Evolutionary conservation across 192 early-diverging fungal genomes (phyloP).

Genomic region (Backusella westeae): DNA sequence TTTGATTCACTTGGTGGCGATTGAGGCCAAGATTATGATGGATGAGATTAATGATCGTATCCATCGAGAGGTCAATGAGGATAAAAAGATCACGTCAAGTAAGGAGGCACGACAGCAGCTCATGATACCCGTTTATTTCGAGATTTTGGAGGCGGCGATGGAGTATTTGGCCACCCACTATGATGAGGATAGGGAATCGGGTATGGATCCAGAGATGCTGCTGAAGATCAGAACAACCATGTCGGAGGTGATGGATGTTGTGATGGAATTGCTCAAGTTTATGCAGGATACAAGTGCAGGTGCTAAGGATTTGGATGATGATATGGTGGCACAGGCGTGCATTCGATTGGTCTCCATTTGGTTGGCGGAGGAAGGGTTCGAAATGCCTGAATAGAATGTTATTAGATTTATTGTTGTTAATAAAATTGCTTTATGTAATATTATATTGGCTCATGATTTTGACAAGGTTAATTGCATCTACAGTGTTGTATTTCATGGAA

Average conservation of each 20-base stretch:
- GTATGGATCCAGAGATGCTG: conserved; percentile 36
- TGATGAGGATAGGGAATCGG: conserved; percentile 18
- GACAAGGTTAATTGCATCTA: no score
- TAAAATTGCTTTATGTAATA: not conserved
- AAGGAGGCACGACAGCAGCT: conserved; percentile 19
- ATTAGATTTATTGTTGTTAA: no score
- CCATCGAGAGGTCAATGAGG: not conserved
- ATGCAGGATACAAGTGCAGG: conserved; percentile 21
- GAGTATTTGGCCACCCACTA: conserved; percentile 33
- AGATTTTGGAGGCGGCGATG: conserved; percentile 40
- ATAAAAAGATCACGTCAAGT: not conserved
- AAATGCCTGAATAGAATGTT: conserved; percentile 11
- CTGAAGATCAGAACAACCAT: conserved; percentile 32
- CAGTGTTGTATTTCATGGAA: no score
- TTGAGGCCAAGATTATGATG: conserved; percentile 40
- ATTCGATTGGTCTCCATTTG: conserved; percentile 28
- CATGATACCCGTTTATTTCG: conserved; percentile 42
- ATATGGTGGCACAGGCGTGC: conserved; percentile 23
- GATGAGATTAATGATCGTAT: conserved; percentile 33
- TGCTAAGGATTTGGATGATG: conserved; percentile 11
- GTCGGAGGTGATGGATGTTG: conserved; percentile 32
- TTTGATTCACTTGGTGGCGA: conserved; percentile 34
- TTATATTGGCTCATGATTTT: no score
- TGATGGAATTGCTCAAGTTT: conserved; percentile 35
- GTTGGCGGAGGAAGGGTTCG: conserved; percentile 35